phyloP scores from a whole-genome alignment of 306 rosid species.

The Cajanus cajan region DNA sequence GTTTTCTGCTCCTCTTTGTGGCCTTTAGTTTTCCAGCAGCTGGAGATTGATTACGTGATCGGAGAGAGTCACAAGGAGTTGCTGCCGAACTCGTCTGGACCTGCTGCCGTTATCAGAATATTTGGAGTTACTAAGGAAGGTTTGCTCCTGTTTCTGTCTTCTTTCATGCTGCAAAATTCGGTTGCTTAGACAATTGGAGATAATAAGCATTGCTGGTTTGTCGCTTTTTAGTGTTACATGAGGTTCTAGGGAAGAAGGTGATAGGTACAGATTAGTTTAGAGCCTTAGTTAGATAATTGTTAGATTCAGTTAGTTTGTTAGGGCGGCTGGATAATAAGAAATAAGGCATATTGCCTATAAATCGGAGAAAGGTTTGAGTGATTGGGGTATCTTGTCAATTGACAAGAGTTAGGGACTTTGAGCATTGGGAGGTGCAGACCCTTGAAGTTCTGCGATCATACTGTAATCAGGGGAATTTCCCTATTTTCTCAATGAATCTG shows the following conservation, averaged over 20 bases:
- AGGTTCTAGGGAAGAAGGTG: not conserved
- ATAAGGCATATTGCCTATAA: too few species aligned
- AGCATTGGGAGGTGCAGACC: too few species aligned
- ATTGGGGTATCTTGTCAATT: too few species aligned
- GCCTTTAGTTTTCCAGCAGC: slow-evolving; percentile 75
- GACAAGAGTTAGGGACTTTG: too few species aligned
- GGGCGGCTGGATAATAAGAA: too few species aligned
- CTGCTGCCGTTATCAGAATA: slow-evolving; percentile 86
- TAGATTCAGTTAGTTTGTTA: too few species aligned
- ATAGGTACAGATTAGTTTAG: too few species aligned
- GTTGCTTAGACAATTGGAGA: not conserved
- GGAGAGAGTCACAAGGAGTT: slow-evolving; percentile 68
- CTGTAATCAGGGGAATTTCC: too few species aligned
- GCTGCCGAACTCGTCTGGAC: slow-evolving; percentile 68
- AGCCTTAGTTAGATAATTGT: too few species aligned
- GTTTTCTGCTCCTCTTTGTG: not conserved
- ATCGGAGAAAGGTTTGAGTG: too few species aligned
- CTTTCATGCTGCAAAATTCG: not conserved
- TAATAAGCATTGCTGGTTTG: not conserved
- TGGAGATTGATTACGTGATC: slow-evolving; percentile 89
- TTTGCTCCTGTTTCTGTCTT: slow-evolving; percentile 26
- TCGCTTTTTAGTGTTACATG: not conserved
- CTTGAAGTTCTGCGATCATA: too few species aligned
- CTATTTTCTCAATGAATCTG: too few species aligned
- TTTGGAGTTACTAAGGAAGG: slow-evolving; percentile 96